A percentile compares a stretch with the other conserved stretches of the same genome.
These are phyloP conservation scores for Auxenochlorella pyrenoidosa DNA, from an alignment of 139 green algal species.

Conservation along the genomic window DNA sequence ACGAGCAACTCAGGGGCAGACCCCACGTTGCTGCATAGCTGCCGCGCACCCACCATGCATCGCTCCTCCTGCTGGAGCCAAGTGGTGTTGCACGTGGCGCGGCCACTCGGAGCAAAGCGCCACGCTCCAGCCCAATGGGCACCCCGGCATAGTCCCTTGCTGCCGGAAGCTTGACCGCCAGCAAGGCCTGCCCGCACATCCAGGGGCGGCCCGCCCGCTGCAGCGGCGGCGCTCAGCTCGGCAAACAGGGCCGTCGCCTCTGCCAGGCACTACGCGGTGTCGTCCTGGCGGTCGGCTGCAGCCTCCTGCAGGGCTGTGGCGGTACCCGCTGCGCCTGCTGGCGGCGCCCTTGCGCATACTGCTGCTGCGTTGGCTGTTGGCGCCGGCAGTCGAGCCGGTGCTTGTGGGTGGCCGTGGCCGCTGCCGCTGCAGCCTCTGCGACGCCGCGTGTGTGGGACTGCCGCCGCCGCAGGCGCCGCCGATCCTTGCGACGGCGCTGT, in stretches of 20 bases:
- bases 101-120: too few species aligned
- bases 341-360: not conserved
- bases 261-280: not conserved
- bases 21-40: too few species aligned
- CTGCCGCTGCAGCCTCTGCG: too few species aligned
- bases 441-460: too few species aligned
- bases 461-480: too few species aligned
- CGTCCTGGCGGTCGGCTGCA: not conserved
- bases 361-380: not conserved
- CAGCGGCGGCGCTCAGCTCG: not conserved
- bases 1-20: too few species aligned
- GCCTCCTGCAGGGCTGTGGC: not conserved
- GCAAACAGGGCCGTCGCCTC: not conserved
- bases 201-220: not conserved
- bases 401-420: not conserved
- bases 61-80: too few species aligned
- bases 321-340: not conserved
- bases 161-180: constrained; percentile 29
- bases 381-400: not conserved
- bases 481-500: too few species aligned
- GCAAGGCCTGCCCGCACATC: constrained; percentile 10
- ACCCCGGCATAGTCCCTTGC: constrained; percentile 13
- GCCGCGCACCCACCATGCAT: too few species aligned
- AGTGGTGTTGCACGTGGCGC: too few species aligned
- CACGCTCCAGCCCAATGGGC: too few species aligned